Percentiles rank a stretch among this genome's conserved stretches.
These are phyloP conservation scores for Barnettozyma californica DNA, from an alignment of 805 yeast species.

Conservation along the genomic window DNA sequence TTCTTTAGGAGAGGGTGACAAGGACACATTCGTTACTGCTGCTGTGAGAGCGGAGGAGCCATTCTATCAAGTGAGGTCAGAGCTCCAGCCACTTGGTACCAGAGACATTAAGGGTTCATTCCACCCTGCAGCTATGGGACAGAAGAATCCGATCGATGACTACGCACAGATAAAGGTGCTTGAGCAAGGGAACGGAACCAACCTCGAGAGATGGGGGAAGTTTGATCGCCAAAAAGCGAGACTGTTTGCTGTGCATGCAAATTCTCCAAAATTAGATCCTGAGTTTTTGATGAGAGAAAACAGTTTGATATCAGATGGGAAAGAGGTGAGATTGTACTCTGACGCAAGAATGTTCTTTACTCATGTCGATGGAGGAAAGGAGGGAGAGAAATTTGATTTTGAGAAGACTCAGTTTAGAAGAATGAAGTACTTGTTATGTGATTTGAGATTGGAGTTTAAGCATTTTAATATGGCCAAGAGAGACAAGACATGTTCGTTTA, in stretches of 20 bases:
- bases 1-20: conserved; percentile 31
- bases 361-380: background rate
- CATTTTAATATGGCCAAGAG: conserved; percentile 36
- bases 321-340: conserved; percentile 20
- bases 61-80: background rate
- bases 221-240: conserved; percentile 14
- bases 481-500: conserved; percentile 41
- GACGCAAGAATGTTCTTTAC: conserved; percentile 26
- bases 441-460: conserved; percentile 37
- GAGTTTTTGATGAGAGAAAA: conserved; percentile 18
- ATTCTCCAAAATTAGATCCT: conserved; percentile 33
- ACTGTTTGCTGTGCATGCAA: conserved; percentile 33
- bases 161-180: conserved; percentile 13
- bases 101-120: background rate
- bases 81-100: background rate
- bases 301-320: conserved; percentile 12
- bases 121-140: conserved; percentile 25
- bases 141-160: conserved; percentile 25
- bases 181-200: background rate
- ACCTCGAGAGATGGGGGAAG: conserved; percentile 1
- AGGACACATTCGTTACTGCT: conserved; percentile 39
- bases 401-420: conserved; percentile 50
- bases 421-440: conserved; percentile 50
- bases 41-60: conserved; percentile 1
- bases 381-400: conserved; percentile 34